Evolutionary conservation across 768 basidiomycete genomes (phyloP).

Genomic region (Russula compacta): DNA sequence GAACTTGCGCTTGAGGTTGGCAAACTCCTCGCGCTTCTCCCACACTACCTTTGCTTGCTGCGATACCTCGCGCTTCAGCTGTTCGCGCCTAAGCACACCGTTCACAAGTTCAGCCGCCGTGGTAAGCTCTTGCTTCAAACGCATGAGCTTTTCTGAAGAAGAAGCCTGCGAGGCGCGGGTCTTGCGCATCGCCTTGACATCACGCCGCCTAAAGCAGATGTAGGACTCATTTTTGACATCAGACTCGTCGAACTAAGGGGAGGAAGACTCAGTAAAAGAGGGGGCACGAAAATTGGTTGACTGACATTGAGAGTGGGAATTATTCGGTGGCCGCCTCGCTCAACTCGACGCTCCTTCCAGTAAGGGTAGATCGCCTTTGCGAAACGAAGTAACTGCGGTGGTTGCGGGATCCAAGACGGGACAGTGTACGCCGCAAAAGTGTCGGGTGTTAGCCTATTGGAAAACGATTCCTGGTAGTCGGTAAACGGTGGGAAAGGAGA

Average conservation of each 20-base stretch:
- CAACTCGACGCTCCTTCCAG: slow-evolving; percentile 80
- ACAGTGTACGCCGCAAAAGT: slow-evolving; percentile 61
- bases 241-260: slow-evolving; percentile 69
- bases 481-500: slow-evolving; percentile 64
- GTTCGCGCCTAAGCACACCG: slow-evolving; percentile 63
- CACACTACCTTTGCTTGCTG: slow-evolving; percentile 57
- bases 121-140: slow-evolving; percentile 67
- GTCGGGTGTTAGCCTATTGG: slow-evolving; percentile 45
- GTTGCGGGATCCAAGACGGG: slow-evolving; percentile 61
- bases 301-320: slow-evolving; percentile 83
- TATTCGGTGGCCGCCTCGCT: slow-evolving; percentile 74
- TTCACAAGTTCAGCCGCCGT: slow-evolving; percentile 67
- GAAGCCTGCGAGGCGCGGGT: slow-evolving; percentile 86
- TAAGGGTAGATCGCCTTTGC: slow-evolving; percentile 75
- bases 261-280: neutral
- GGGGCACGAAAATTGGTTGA: slow-evolving; percentile 9
- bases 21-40: slow-evolving; percentile 67
- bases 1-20: slow-evolving; percentile 72
- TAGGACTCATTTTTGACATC: slow-evolving; percentile 89
- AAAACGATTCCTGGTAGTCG: slow-evolving; percentile 64
- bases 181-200: slow-evolving; percentile 90
- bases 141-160: slow-evolving; percentile 80
- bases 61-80: slow-evolving; percentile 57
- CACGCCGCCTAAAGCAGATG: slow-evolving; percentile 92
- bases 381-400: slow-evolving; percentile 52